A percentile compares a stretch with the other conserved stretches of the same genome.
Conservation (phyloP, 192 early-diverging fungal genomes). For the Powellomyces hirtus region DNA sequence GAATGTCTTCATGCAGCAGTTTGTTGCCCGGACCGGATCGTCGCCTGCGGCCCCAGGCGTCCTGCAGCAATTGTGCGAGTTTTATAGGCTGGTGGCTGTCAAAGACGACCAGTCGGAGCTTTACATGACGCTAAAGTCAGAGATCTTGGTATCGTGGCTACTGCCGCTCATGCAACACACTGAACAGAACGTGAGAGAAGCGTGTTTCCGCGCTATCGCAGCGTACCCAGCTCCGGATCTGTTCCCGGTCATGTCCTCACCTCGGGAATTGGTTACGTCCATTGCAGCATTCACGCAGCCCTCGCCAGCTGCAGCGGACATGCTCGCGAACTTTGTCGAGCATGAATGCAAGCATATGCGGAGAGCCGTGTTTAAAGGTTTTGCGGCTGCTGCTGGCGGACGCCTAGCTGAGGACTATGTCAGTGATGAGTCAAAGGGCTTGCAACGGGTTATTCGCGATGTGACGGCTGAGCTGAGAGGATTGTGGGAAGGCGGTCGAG, state of each 20-base stretch:
- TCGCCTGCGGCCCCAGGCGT: background rate
- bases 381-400: slow-evolving; percentile 15
- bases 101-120: slow-evolving; percentile 23
- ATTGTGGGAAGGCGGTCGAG: slow-evolving; percentile 22
- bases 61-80: slow-evolving; percentile 11
- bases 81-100: slow-evolving; percentile 15
- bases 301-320: background rate
- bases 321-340: slow-evolving; percentile 19
- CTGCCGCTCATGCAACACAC: slow-evolving; percentile 10
- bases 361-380: slow-evolving; percentile 30
- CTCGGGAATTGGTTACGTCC: slow-evolving; percentile 11
- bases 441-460: background rate
- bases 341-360: slow-evolving; percentile 31
- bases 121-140: slow-evolving; percentile 20
- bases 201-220: slow-evolving; percentile 8
- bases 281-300: background rate
- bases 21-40: background rate
- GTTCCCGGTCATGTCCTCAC: slow-evolving; percentile 3
- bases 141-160: slow-evolving; percentile 9
- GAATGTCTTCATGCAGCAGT: slow-evolving; percentile 30
- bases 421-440: background rate
- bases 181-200: background rate
- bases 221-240: slow-evolving; percentile 23
- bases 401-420: background rate
- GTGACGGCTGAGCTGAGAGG: background rate